Conservation (phyloP, 2,329 filamentous ascomycete species). For the Cladophialophora chaetospira region DNA sequence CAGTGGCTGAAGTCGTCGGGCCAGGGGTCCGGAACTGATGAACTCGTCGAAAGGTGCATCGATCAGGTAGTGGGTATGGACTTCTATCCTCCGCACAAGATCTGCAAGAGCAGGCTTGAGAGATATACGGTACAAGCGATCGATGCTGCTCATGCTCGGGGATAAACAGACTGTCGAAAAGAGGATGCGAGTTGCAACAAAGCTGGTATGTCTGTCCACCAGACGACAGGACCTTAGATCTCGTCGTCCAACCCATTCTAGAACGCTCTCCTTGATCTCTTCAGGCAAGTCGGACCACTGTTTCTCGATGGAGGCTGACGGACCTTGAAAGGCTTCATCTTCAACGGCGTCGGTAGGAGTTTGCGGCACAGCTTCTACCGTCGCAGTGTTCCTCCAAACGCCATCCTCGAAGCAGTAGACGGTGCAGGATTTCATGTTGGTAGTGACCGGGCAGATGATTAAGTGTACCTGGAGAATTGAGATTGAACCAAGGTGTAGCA, state of each 20-base stretch:
- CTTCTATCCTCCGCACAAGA: not conserved
- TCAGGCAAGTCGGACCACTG: not conserved
- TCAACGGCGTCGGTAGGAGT: not conserved
- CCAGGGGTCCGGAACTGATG: not conserved
- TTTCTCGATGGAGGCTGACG: too few species aligned
- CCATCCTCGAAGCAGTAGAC: too few species aligned
- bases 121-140: not conserved
- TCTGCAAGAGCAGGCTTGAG: not conserved
- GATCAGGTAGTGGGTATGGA: slow-evolving; percentile 8
- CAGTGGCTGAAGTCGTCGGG: not conserved
- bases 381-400: too few species aligned
- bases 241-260: not conserved
- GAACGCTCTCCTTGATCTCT: slow-evolving; percentile 7
- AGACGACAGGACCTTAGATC: slow-evolving; percentile 10
- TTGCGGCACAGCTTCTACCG: too few species aligned
- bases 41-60: not conserved
- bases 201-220: not conserved
- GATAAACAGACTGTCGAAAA: slow-evolving; percentile 5
- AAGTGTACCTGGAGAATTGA: too few species aligned
- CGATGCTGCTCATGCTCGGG: slow-evolving; percentile 6
- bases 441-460: too few species aligned
- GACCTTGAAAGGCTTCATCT: not conserved
- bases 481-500: too few species aligned
- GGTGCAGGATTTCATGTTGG: too few species aligned
- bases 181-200: slow-evolving; percentile 5